Percentiles rank a stretch among this genome's conserved stretches.
Conservation (phyloP, 148 eudicot genomes). For the Amaranthus hypochondriacus region DNA sequence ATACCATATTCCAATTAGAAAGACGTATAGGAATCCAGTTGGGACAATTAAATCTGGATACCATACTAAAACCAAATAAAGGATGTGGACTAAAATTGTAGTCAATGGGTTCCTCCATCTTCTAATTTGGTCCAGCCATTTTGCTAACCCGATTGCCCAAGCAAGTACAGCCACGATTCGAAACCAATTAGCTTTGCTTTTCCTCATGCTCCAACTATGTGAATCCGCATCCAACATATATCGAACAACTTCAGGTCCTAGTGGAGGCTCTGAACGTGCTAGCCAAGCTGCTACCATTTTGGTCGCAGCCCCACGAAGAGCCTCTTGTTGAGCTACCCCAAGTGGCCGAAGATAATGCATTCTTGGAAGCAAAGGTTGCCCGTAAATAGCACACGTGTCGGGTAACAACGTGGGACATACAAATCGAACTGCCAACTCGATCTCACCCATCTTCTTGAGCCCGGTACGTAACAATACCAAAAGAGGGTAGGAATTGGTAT, state of each 20-base stretch:
- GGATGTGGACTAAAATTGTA: slow-evolving; percentile 67
- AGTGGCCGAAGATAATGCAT: slow-evolving; percentile 95
- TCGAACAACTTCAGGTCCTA: slow-evolving; percentile 81
- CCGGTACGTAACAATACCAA: slow-evolving; percentile 55
- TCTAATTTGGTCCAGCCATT: slow-evolving; percentile 73
- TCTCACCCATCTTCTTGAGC: slow-evolving; percentile 90
- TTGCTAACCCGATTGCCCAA: slow-evolving; percentile 86
- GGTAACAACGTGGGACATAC: slow-evolving; percentile 79
- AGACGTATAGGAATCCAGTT: slow-evolving; percentile 77
- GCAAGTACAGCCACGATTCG: slow-evolving; percentile 81
- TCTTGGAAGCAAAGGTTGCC: slow-evolving; percentile 76
- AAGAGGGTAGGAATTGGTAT: slow-evolving; percentile 78
- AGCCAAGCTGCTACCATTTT: slow-evolving; percentile 89
- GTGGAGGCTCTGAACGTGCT: slow-evolving; percentile 79
- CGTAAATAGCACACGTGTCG: slow-evolving; percentile 71
- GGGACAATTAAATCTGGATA: slow-evolving; percentile 94
- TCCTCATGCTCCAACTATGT: slow-evolving; percentile 94
- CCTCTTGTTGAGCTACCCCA: slow-evolving; percentile 94
- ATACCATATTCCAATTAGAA: slow-evolving; percentile 86
- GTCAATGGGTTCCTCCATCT: slow-evolving; percentile 90
- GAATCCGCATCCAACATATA: slow-evolving; percentile 92
- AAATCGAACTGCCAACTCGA: slow-evolving; percentile 82
- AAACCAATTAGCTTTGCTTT: slow-evolving; percentile 90
- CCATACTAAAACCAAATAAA: slow-evolving; percentile 89
- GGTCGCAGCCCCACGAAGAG: slow-evolving; percentile 72